Conservation (phyloP, 768 basidiomycete species). For the Panaeolus papilionaceus region DNA sequence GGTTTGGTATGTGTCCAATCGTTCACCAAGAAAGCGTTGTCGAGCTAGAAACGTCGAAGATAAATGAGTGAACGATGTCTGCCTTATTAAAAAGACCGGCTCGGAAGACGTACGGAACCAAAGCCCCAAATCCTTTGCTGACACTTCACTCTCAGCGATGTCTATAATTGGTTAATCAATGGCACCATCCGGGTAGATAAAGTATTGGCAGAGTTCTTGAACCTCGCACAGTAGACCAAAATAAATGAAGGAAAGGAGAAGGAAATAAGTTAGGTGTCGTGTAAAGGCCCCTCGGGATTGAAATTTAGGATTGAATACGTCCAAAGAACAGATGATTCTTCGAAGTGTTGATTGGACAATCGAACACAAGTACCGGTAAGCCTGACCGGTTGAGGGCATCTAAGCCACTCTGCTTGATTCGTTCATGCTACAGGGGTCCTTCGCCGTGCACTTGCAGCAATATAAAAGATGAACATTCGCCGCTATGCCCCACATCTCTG, state of each 20-base stretch:
- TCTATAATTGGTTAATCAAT: slow-evolving; percentile 13
- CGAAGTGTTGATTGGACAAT: too few relatives aligned
- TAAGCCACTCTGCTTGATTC: too few relatives aligned
- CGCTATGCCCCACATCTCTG: too few relatives aligned
- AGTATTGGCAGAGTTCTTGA: background rate
- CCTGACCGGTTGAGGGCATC: too few relatives aligned
- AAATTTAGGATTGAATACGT: too few relatives aligned
- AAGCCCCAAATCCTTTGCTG: background rate
- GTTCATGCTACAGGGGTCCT: too few relatives aligned
- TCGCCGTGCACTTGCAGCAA: too few relatives aligned
- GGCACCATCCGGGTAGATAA: background rate
- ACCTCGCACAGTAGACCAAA: background rate
- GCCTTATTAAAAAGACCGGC: background rate
- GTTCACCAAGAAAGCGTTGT: background rate
- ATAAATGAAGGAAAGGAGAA: background rate
- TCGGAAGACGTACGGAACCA: slow-evolving; percentile 13
- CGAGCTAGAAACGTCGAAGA: background rate
- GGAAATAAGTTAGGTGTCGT: background rate
- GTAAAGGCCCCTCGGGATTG: background rate
- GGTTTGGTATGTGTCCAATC: background rate
- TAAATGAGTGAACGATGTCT: background rate
- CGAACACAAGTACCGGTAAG: too few relatives aligned
- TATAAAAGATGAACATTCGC: too few relatives aligned
- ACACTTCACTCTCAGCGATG: slow-evolving; percentile 7
- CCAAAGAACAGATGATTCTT: too few relatives aligned